phyloP scores from a whole-genome alignment of 139 green algal genomes.

The Chlorella ohadii region DNA sequence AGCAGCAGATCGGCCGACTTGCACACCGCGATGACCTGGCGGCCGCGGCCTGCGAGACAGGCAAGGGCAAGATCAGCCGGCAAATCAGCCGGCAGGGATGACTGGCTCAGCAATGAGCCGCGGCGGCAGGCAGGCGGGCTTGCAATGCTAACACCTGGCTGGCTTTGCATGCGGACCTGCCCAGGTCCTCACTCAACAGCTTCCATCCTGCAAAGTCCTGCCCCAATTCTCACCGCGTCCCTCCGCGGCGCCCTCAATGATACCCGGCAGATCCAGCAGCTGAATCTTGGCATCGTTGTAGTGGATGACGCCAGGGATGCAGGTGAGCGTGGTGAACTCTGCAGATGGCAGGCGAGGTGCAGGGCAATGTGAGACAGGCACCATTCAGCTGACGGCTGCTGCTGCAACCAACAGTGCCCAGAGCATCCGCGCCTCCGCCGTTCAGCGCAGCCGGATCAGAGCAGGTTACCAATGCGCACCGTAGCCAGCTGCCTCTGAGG shows the following conservation, averaged over 20 bases:
- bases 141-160: too few relatives aligned
- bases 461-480: too few relatives aligned
- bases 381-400: too few relatives aligned
- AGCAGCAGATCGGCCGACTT: conserved; percentile 98
- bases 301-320: conserved; percentile 97
- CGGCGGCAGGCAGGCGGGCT: too few relatives aligned
- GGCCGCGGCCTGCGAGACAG: conserved; percentile 42
- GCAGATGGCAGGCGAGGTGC: too few relatives aligned
- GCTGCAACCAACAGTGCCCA: too few relatives aligned
- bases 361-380: too few relatives aligned
- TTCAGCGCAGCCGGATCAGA: too few relatives aligned
- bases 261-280: conserved; percentile 98
- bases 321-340: conserved; percentile 98
- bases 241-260: conserved; percentile 97
- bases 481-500: conserved; percentile 92
- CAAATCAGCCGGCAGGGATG: too few relatives aligned
- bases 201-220: background rate
- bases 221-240: conserved; percentile 48
- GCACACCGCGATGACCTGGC: conserved; percentile 97
- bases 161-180: background rate
- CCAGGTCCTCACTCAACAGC: background rate
- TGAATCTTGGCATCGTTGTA: conserved; percentile 99
- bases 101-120: too few relatives aligned
- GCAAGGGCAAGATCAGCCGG: background rate
- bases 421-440: too few relatives aligned